A percentile compares a stretch with the other conserved stretches of the same genome.
Evolutionary conservation across 306 rosid genomes (phyloP).

Genomic region (Pueraria montana): DNA sequence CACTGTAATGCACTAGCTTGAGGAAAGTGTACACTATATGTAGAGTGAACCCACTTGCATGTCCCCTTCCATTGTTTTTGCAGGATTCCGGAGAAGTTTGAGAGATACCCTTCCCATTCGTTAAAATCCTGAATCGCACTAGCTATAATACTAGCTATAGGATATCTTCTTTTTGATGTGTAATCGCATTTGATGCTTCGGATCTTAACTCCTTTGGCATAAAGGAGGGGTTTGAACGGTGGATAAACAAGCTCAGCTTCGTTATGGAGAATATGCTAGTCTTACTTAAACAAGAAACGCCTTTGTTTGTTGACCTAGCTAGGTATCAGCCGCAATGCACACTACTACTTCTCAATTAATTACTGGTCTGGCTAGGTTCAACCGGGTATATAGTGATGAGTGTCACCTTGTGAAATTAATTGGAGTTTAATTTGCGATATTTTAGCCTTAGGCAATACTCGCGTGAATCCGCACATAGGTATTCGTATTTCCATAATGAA

Average conservation of each 20-base stretch:
- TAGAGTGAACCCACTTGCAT: conserved; percentile 46
- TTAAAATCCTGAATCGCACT: conserved; percentile 53
- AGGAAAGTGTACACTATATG: conserved; percentile 33
- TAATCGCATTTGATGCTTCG: conserved; percentile 63
- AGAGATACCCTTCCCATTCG: conserved; percentile 45
- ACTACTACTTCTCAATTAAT: conserved; percentile 3
- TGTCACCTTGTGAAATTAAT: neutral
- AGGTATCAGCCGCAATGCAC: conserved; percentile 40
- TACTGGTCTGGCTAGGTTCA: too few species aligned
- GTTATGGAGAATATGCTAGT: conserved; percentile 56
- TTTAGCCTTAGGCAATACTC: neutral
- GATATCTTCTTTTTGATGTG: conserved; percentile 66
- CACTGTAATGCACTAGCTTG: conserved; percentile 42
- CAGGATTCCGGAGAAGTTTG: conserved; percentile 51
- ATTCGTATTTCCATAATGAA: conserved; percentile 15
- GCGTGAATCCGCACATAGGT: neutral
- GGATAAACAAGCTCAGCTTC: conserved; percentile 33
- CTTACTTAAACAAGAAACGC: conserved; percentile 55
- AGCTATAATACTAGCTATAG: conserved; percentile 45
- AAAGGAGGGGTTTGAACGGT: conserved; percentile 57
- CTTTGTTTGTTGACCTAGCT: conserved; percentile 60
- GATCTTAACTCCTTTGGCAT: conserved; percentile 48
- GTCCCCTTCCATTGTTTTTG: conserved; percentile 5
- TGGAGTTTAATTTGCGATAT: conserved; percentile 21
- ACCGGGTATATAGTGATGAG: neutral